phyloP scores from a whole-genome alignment of 1,284 basidiomycete genomes.

The Tylopilus orsonianus region DNA sequence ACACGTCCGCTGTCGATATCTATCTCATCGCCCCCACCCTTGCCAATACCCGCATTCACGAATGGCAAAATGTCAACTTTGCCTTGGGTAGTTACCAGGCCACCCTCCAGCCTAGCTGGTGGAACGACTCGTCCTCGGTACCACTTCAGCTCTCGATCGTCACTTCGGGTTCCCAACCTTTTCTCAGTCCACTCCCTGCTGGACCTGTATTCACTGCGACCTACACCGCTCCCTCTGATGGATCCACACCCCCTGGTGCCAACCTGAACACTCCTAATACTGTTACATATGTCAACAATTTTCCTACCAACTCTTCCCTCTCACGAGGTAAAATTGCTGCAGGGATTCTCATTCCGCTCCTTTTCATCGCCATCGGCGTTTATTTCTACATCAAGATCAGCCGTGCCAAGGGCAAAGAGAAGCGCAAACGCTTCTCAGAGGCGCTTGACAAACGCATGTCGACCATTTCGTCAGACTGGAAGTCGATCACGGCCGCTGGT shows the following conservation, averaged over 20 bases:
- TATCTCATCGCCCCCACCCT: slow-evolving; percentile 65
- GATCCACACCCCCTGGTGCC: slow-evolving; percentile 42
- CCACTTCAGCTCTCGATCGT: slow-evolving; percentile 70
- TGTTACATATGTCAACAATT: slow-evolving; percentile 39
- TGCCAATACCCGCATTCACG: slow-evolving; percentile 52
- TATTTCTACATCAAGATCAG: slow-evolving; percentile 58
- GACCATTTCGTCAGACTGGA: slow-evolving; percentile 75
- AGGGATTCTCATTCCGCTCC: slow-evolving; percentile 71
- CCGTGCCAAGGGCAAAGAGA: slow-evolving; percentile 56
- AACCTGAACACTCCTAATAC: slow-evolving; percentile 37
- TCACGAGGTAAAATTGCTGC: slow-evolving; percentile 73
- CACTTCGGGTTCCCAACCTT: slow-evolving; percentile 50
- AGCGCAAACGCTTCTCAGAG: slow-evolving; percentile 69
- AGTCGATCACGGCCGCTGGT: slow-evolving; percentile 68
- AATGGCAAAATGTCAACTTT: slow-evolving; percentile 62
- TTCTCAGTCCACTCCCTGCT: slow-evolving; percentile 56
- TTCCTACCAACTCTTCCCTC: slow-evolving; percentile 39
- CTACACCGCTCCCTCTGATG: slow-evolving; percentile 48
- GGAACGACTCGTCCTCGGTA: slow-evolving; percentile 61
- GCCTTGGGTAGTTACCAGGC: slow-evolving; percentile 54
- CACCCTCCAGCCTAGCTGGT: slow-evolving; percentile 70
- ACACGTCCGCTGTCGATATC: slow-evolving; percentile 58
- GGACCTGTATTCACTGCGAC: slow-evolving; percentile 76
- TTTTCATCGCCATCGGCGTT: slow-evolving; percentile 50
- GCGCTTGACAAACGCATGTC: slow-evolving; percentile 82